Evolutionary conservation across 2,329 filamentous ascomycete species (phyloP), one percentile per base, ranked within the genome.

Genomic region (Alternaria gaisen): DNA sequence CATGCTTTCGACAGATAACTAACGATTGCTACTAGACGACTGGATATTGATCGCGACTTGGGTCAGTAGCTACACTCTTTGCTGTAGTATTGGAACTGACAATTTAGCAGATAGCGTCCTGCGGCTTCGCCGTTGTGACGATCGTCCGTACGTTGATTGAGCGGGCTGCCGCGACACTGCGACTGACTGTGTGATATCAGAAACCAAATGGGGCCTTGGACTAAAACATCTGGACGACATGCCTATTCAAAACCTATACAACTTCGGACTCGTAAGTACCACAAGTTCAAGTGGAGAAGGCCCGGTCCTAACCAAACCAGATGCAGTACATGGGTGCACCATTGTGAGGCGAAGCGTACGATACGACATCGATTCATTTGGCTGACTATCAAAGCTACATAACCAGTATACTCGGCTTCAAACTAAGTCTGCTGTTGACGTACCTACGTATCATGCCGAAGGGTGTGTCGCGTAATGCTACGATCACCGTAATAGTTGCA

Each of bases 321-420:
- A 32, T 67, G 6, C 65, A 67, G 58, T 67, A 65, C 34, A 65
- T 67, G 11, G 65, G 65, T 11, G 65, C 65, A 22, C 65, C 65
- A 34, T 67, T 65, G 62, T 67, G 43, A 59, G 57, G n/a, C 9
- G 4, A 20, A 7, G 12, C 18, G 12, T n/a, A 14, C 48, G 7
- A 41, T 10, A 2, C 11, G 3, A 11, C 11, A 12, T 34, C 12
- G 1, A n/a, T 28, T 14, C 12, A 12, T 1, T 2, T 8, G 5
- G 4, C 46, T 61, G n/a, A 64, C 43, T 11, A 7, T 0, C 3
- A 20, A 26, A 67, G 65, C 56, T 67, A 67, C 44, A 67, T 67
- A 6, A 58, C 48, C 2, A 67, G 65, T 51, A 67, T 67, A 11
- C 46, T 65, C 20, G 60, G 62, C n/a, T 67, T 67, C 53, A 67